Evolutionary conservation across 2,329 filamentous ascomycete genomes (phyloP), one percentile per base, ranked within the genome.

Genomic region (Madurella fahalii): DNA sequence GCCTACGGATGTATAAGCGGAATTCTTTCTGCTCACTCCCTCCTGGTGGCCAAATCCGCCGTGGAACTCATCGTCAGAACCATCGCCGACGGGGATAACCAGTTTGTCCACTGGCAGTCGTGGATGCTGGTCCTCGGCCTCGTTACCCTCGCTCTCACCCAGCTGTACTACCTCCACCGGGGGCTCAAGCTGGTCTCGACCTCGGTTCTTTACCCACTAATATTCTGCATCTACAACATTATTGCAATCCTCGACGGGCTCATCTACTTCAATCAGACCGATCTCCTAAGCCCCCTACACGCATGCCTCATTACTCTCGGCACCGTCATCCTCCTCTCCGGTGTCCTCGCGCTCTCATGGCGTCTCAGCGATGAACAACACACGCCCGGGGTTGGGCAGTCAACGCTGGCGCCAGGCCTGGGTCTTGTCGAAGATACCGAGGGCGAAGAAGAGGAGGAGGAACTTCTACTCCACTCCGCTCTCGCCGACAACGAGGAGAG

Each of bases 141-240:
- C 50, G 78, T 96, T 56, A 78, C 80, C 3, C 79, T 97, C 57
- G 93, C 94, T 4, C 80, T 99, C 43, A 88, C 85, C 43, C 94
- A 99, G 71, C 81, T 99, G 5, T 99, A 96, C 73, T 97, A 95
- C 71, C 83, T 99, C 57, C 94, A 99, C 68, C 84, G 90, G 42
- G 94, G 94, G 50, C 80, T 99, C 59, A 96, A 96, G 72, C 80
- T 99, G 50, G 91, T 95, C 70, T 96, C 92, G 52, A 97, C 94
- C 18, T 96, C 90, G 65, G 87, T 97, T 58, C 79, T 99, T 62
- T 99, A 99, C 71, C 94, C 94, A 5, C 86, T 97, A 64, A 92
- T 97, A 40, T 99, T 99, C 73, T 99, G 94, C 78, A 84, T 97
- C 61, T 99, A 97, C 79, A 99, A 99, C 77, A 96, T 99, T 66